phyloP scores from a whole-genome alignment of 352 stramenopile genomes.

The Globisporangium spiculum region DNA sequence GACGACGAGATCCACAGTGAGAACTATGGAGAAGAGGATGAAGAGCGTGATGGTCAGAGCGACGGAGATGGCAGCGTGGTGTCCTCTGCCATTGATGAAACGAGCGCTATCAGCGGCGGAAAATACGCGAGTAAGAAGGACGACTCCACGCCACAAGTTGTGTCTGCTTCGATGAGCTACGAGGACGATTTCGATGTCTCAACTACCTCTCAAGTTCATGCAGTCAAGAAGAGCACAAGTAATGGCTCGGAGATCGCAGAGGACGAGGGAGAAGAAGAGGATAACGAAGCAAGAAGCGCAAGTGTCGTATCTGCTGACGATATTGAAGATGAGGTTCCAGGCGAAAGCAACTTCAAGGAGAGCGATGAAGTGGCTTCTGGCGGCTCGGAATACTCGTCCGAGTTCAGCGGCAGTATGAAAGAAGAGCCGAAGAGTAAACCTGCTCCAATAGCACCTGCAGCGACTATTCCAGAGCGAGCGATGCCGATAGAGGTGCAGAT shows the following conservation, averaged over 20 bases:
- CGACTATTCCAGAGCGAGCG: background rate
- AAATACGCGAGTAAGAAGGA: background rate
- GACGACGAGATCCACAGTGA: constrained; percentile 8
- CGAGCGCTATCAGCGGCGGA: background rate
- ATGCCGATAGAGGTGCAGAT: background rate
- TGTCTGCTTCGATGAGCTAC: constrained; percentile 25
- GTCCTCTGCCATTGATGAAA: background rate
- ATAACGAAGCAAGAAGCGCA: background rate
- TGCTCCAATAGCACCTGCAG: background rate
- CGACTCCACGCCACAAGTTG: background rate
- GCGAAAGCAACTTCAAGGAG: background rate
- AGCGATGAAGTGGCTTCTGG: background rate
- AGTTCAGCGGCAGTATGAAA: background rate
- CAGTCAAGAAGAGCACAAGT: background rate
- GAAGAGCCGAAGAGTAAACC: background rate
- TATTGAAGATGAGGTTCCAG: constrained; percentile 3
- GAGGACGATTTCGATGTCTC: constrained; percentile 49
- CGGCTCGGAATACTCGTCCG: background rate
- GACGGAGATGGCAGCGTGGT: constrained; percentile 8
- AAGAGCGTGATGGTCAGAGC: background rate
- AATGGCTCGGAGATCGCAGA: constrained; percentile 2
- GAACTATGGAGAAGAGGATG: background rate
- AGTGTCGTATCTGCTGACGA: background rate
- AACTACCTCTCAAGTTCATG: constrained; percentile 19
- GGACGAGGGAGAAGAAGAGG: background rate